Percentiles rank a stretch among this genome's conserved stretches.
phyloP scores from a whole-genome alignment of 2,329 filamentous ascomycete species.

The Trichophyton equinum region DNA sequence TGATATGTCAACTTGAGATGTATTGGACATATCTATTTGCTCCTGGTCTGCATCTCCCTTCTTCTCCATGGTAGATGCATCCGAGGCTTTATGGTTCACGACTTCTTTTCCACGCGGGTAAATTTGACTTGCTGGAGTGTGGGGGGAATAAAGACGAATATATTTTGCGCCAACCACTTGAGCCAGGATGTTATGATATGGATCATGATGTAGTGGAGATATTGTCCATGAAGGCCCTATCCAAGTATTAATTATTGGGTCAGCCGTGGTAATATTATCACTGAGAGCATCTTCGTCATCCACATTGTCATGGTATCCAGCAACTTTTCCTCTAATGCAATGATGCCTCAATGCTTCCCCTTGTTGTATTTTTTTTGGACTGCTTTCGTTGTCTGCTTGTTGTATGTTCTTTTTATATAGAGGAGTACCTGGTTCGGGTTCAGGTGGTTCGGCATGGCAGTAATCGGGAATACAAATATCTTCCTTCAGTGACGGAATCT shows the following conservation, averaged over 20 bases:
- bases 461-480: constrained; percentile 76
- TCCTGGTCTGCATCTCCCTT: constrained; percentile 35
- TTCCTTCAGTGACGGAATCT: constrained; percentile 61
- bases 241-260: constrained; percentile 78
- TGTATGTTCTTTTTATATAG: constrained; percentile 30
- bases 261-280: constrained; percentile 15
- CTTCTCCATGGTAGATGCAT: constrained; percentile 1
- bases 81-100: constrained; percentile 15
- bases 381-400: constrained; percentile 11
- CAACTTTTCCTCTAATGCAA: not conserved
- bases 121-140: constrained; percentile 37
- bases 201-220: constrained; percentile 85
- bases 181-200: constrained; percentile 81
- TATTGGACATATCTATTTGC: constrained; percentile 87
- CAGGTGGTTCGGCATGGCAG: constrained; percentile 60
- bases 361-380: constrained; percentile 22
- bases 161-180: constrained; percentile 90
- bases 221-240: constrained; percentile 79
- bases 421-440: constrained; percentile 38
- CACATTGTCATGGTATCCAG: not conserved
- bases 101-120: constrained; percentile 29
- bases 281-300: not conserved
- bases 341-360: not conserved
- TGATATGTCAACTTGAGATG: constrained; percentile 65
- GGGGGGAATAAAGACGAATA: constrained; percentile 70